A percentile compares a stretch with the other conserved stretches of the same genome.
phyloP scores from a whole-genome alignment of 495 filamentous ascomycete genomes.

The Aspergillus avenaceus region DNA sequence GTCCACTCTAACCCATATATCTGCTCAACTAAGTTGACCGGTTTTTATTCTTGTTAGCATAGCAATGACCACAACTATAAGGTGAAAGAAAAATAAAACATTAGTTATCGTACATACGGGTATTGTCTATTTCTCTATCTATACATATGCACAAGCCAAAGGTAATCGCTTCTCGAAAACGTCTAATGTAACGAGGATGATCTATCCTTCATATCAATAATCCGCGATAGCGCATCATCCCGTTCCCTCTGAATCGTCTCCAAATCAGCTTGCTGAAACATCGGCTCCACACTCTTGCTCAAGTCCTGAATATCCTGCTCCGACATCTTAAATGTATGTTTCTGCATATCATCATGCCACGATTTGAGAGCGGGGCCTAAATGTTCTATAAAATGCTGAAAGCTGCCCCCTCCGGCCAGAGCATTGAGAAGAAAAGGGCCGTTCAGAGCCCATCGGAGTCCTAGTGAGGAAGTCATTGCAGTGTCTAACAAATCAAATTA shows the following conservation, averaged over 20 bases:
- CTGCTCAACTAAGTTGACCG: too few relatives aligned
- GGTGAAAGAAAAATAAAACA: too few relatives aligned
- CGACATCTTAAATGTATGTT: conserved; percentile 7
- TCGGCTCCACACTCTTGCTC: neutral
- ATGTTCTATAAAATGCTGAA: conserved; percentile 16
- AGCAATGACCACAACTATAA: too few relatives aligned
- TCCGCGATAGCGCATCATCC: conserved; percentile 1
- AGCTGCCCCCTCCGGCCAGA: conserved; percentile 40
- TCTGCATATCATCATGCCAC: conserved; percentile 14
- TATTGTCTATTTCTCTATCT: too few relatives aligned
- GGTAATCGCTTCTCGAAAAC: too few relatives aligned
- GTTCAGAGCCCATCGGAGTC: conserved; percentile 45
- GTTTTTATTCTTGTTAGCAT: too few relatives aligned
- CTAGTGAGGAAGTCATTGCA: conserved; percentile 34
- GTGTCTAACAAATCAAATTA: conserved; percentile 8
- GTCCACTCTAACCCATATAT: too few relatives aligned
- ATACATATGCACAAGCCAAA: too few relatives aligned
- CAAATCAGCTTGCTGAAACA: conserved; percentile 1
- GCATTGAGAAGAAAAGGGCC: conserved; percentile 48
- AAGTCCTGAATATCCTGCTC: neutral
- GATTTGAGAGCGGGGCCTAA: conserved; percentile 11
- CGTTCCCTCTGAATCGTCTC: conserved; percentile 1
- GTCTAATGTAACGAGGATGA: neutral
- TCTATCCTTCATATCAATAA: neutral
- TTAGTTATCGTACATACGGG: too few relatives aligned